These are phyloP conservation scores for Dovyalis caffra DNA, from an alignment of 345 rosid species.

Conservation along the genomic window DNA sequence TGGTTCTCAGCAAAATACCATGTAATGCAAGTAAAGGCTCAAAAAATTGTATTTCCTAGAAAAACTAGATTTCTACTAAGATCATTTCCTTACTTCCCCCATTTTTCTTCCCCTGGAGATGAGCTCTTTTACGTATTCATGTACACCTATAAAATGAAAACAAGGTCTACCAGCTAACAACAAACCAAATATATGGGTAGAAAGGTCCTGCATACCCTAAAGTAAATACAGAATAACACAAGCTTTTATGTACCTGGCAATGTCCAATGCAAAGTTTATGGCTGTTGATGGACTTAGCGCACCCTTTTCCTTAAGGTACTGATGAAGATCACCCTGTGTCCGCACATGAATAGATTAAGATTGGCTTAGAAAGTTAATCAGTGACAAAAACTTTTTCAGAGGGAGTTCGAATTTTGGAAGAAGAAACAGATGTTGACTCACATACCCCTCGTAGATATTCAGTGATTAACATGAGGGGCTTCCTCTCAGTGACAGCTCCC, in stretches of 20 bases:
- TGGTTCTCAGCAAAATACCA: not conserved
- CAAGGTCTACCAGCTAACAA: not conserved
- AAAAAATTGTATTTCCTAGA: not conserved
- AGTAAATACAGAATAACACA: not conserved
- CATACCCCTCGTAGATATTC: slow-evolving; percentile 94
- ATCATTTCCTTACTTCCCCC: not conserved
- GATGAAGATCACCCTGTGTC: slow-evolving; percentile 94
- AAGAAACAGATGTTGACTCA: slow-evolving; percentile 18
- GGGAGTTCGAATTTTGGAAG: slow-evolving; percentile 11
- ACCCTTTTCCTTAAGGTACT: slow-evolving; percentile 90
- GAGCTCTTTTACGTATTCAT: not conserved
- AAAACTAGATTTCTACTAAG: not conserved
- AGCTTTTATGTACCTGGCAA: slow-evolving; percentile 56
- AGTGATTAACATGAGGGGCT: slow-evolving; percentile 98
- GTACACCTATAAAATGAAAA: not conserved
- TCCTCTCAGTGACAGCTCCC: slow-evolving; percentile 97
- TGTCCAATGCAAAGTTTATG: slow-evolving; percentile 88
- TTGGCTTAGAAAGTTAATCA: slow-evolving; percentile 11
- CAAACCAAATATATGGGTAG: not conserved
- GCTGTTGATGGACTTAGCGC: slow-evolving; percentile 87
- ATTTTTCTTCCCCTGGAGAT: not conserved
- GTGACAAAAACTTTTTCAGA: slow-evolving; percentile 3
- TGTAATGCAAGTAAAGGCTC: not conserved
- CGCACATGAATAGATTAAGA: slow-evolving; percentile 15
- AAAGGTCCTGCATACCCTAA: not conserved